These are phyloP conservation scores for Rhodotorula babjevae DNA, from an alignment of 768 basidiomycete species.

Conservation along the genomic window DNA sequence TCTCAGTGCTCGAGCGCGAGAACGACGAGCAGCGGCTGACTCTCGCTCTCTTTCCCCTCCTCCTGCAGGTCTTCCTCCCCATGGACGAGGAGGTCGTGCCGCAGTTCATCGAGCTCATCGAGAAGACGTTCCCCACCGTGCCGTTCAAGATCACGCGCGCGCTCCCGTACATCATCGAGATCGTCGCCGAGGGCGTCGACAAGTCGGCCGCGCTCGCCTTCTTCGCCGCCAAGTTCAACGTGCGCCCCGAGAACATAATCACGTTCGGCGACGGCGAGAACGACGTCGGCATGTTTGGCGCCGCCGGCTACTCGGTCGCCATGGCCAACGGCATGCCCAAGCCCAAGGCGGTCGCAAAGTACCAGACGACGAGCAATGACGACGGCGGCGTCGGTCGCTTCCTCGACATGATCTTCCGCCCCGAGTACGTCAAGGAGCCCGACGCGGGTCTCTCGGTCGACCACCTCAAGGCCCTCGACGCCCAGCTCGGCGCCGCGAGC, in stretches of 20 bases:
- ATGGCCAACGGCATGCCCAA: slow-evolving; percentile 39
- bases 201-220: slow-evolving; percentile 39
- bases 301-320: slow-evolving; percentile 32
- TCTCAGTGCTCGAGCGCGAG: not conserved
- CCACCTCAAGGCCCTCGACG: slow-evolving; percentile 32
- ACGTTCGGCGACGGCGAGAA: slow-evolving; percentile 42
- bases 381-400: slow-evolving; percentile 40
- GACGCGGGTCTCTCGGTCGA: slow-evolving; percentile 21
- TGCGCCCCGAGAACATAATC: slow-evolving; percentile 38
- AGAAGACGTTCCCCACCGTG: slow-evolving; percentile 32
- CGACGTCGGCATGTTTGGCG: slow-evolving; percentile 38
- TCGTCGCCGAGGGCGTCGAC: slow-evolving; percentile 39
- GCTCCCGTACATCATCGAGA: slow-evolving; percentile 41
- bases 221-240: slow-evolving; percentile 39
- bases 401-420: slow-evolving; percentile 39
- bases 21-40: not conserved
- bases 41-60: not conserved
- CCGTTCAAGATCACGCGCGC: slow-evolving; percentile 40
- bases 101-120: slow-evolving; percentile 35
- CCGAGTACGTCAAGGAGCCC: slow-evolving; percentile 8
- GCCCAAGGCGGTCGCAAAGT: slow-evolving; percentile 33
- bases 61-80: slow-evolving; percentile 38
- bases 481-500: not conserved
- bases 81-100: slow-evolving; percentile 40
- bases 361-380: slow-evolving; percentile 36